Conservation (phyloP, 2,329 filamentous ascomycete genomes). For the Sphaceloma murrayae region DNA sequence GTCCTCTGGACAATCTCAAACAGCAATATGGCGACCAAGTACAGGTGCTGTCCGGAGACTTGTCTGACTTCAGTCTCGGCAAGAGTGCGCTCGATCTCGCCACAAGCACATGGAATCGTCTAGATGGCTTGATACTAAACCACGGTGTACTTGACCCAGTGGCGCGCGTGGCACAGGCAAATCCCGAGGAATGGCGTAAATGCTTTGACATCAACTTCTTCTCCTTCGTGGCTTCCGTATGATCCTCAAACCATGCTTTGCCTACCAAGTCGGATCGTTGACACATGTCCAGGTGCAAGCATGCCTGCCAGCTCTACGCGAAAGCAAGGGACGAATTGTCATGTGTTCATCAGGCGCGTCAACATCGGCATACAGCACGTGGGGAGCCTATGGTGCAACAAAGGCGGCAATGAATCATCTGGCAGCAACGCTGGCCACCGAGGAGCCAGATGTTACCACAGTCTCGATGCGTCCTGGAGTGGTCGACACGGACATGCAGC, state of each 20-base stretch:
- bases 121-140: slow-evolving; percentile 82
- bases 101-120: slow-evolving; percentile 49
- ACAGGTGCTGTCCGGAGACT: slow-evolving; percentile 48
- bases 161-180: slow-evolving; percentile 55
- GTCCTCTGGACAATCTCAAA: slow-evolving; percentile 46
- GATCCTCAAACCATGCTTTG: slow-evolving; percentile 1
- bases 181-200: slow-evolving; percentile 63
- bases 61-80: slow-evolving; percentile 46
- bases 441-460: slow-evolving; percentile 67
- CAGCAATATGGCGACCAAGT: slow-evolving; percentile 46
- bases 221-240: slow-evolving; percentile 52
- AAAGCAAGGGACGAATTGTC: slow-evolving; percentile 60
- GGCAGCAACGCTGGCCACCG: slow-evolving; percentile 58
- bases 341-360: slow-evolving; percentile 76
- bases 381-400: slow-evolving; percentile 72
- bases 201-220: slow-evolving; percentile 82
- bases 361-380: slow-evolving; percentile 54
- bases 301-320: slow-evolving; percentile 58
- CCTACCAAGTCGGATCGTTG: not conserved
- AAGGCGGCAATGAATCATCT: slow-evolving; percentile 81
- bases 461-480: slow-evolving; percentile 68
- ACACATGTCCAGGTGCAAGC: slow-evolving; percentile 51
- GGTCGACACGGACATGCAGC: slow-evolving; percentile 85
- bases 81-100: slow-evolving; percentile 56
- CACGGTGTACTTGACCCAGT: slow-evolving; percentile 76